Evolutionary conservation across 148 eudicot genomes (phyloP), one percentile per base, ranked within the genome.

Genomic region (Salicornia ramosissima): DNA sequence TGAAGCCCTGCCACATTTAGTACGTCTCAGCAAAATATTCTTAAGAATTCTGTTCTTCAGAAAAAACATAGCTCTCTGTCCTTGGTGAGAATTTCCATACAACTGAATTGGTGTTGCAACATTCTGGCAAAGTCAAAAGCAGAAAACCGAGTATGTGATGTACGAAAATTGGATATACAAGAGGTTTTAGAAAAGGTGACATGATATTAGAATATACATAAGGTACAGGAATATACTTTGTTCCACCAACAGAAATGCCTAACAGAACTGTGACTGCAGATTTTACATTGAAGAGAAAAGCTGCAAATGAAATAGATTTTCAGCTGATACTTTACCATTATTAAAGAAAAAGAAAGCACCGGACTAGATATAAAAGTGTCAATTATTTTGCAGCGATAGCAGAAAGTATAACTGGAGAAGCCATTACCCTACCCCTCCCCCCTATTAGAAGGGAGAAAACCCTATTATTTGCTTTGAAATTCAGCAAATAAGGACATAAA

Each of bases 221-320:
- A 22, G 45, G 50, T 26, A 26, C 36, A 40, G 30, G 45, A 71
- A n/a, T 84, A 74, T 62, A 92, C 97, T 85, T 57, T 92, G 67
- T 89, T 89, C 97, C 96, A 92, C 96, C 96, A 92, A 77, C 97
- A 89, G 62, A 95, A 95, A 81, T 95, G 99, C 68, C 99, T 78
- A 15, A 82, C 88, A 67, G 84, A 73, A 70, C 82, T 87, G 81
- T 95, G 99, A 69, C 81, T 52, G 76, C 99, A 95, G 59, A 74
- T 65, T 66, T 83, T 69, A 76, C 98, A 90, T 0, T 82, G 84
- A 21, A 74, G 18, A 30, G 84, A 53, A 63, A 80, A 57, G 72
- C 96, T 91, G 88, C 31, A 69, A 80, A 65, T 34, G 33, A 39
- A 33, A 55, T 33, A 40, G 11, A 31, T 9, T 34, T 57, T 71